A percentile compares a stretch with the other conserved stretches of the same genome.
Evolutionary conservation across 345 rosid genomes (phyloP).

Genomic region (Eucalyptus grandis): DNA sequence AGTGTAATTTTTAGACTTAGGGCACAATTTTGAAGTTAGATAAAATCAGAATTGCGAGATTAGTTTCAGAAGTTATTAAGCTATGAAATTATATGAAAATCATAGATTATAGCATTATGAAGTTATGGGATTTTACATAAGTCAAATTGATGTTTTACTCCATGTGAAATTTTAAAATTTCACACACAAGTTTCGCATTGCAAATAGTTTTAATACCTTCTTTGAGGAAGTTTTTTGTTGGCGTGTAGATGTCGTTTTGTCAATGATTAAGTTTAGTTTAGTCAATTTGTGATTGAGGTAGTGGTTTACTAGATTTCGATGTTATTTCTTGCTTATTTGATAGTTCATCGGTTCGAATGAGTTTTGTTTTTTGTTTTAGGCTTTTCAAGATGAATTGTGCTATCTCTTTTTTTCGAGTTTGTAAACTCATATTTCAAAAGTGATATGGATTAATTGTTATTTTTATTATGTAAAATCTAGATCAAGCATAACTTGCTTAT

Average conservation of each 20-base stretch:
- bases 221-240: neutral
- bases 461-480: neutral
- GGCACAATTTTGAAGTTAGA: neutral
- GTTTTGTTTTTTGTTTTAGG: neutral
- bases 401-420: neutral
- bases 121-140: accelerated
- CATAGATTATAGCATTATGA: neutral
- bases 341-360: accelerated
- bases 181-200: accelerated
- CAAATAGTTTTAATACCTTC: accelerated
- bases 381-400: neutral
- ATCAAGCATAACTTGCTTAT: neutral
- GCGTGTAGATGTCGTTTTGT: accelerated
- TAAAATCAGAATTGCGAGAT: neutral
- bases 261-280: neutral
- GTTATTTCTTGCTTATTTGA: neutral
- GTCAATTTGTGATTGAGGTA: neutral
- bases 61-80: neutral
- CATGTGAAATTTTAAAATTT: neutral
- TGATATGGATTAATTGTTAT: neutral
- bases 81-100: neutral
- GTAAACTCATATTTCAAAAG: neutral
- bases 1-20: neutral
- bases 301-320: neutral
- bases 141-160: neutral